Evolutionary conservation across 1,139 yeast species (phyloP), one percentile per base, ranked within the genome.

Genomic region (Yamadazyma buinensis): DNA sequence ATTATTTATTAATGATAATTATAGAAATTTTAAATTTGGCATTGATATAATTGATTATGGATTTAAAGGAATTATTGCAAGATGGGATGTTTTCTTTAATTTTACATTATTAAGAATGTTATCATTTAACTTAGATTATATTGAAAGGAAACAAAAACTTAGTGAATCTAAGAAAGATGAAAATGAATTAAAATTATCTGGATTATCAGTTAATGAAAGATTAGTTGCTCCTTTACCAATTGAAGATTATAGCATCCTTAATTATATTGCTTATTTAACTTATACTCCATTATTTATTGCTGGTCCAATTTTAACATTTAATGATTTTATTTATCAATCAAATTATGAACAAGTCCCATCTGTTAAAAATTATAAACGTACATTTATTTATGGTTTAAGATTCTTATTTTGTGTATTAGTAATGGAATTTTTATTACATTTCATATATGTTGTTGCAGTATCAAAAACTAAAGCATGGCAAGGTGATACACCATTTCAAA

Each of bases 51-150:
- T 86, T 46, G 95, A 80, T 48, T 46, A 59, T 23, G 72, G 77
- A 1, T 80, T 71, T 48, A 69, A 66, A 54, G 97, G 98, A 0
- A 71, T 90, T 18, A 80, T 92, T 45, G 71, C 78, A 14, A 69
- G 97, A 46, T 94, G 99, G 99, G 97, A 92, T 53, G 97, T 94
- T 7, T 86, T 85, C 49, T 94, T 80, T 70, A 94, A 92, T 57
- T 87, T 94, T 57, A 82, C 95, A 1, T 64, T 92, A 43, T 69
- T 94, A 36, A 72, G 97, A 46, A 77, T 88, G 75, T 61, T 94
- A 32, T 85, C 96, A 38, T 92, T 72, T 58, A 85, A 85, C 45
- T 57, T 85, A 44, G 99, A 94, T 57, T 87, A 73, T 49, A 56
- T 82, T 28, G 77, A 74, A 47, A 64, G 75, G 42, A 59, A 55